Conservation (phyloP, 2,329 filamentous ascomycete genomes). For the Xylariomycetidae sp. region DNA sequence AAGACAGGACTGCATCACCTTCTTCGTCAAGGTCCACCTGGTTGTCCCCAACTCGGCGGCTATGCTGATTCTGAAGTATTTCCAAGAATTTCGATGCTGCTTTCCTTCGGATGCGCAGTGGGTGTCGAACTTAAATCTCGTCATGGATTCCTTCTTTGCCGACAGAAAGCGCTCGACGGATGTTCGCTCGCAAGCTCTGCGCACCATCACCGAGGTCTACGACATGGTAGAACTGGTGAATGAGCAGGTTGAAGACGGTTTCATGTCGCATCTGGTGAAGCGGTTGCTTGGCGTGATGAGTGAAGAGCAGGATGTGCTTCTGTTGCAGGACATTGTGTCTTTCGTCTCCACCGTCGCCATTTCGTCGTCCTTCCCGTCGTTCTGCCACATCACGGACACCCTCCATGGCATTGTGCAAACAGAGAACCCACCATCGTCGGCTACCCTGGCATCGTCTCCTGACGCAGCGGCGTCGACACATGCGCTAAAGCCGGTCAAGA, state of each 20-base stretch:
- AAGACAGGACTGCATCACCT: constrained; percentile 58
- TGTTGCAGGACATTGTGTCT: constrained; percentile 59
- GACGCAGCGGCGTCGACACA: constrained; percentile 19
- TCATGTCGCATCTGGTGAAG: constrained; percentile 52
- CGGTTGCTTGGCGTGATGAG: constrained; percentile 55
- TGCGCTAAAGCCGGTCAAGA: constrained; percentile 19
- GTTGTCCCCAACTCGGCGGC: constrained; percentile 60
- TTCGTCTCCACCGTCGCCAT: constrained; percentile 60
- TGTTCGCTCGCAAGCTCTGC: constrained; percentile 57
- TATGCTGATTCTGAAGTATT: constrained; percentile 59
- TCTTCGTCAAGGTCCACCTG: constrained; percentile 57
- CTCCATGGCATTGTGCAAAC: constrained; percentile 44
- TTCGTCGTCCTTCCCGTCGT: constrained; percentile 52
- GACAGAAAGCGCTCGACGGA: constrained; percentile 54
- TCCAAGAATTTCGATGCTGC: constrained; percentile 62
- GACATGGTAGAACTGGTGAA: constrained; percentile 53
- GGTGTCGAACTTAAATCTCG: constrained; percentile 55
- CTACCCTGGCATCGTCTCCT: constrained; percentile 19
- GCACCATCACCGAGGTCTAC: constrained; percentile 53
- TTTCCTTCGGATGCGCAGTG: constrained; percentile 65
- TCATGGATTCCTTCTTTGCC: constrained; percentile 59
- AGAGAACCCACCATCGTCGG: constrained; percentile 40
- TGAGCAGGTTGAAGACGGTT: constrained; percentile 51
- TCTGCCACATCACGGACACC: constrained; percentile 50
- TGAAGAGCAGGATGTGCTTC: constrained; percentile 55